These are phyloP conservation scores for Talaromyces trachyspermus DNA, from an alignment of 495 filamentous ascomycete species.

Conservation along the genomic window DNA sequence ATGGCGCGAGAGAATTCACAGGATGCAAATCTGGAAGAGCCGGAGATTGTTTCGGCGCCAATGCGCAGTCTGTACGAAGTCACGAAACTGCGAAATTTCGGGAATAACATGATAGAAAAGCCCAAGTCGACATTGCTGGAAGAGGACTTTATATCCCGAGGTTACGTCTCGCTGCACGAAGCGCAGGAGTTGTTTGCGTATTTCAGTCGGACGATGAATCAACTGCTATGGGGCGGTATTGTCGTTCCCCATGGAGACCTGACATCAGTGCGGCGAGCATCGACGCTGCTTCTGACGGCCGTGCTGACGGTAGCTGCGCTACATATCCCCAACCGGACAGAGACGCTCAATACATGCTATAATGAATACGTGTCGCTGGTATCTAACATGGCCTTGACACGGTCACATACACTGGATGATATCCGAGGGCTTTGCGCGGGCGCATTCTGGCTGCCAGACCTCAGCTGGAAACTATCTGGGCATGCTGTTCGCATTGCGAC, in stretches of 20 bases:
- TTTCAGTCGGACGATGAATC: conserved; percentile 46
- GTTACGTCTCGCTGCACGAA: conserved; percentile 40
- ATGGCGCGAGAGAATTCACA: conserved; percentile 47
- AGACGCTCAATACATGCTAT: conserved; percentile 44
- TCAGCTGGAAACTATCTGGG: conserved; percentile 49
- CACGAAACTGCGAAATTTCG: conserved; percentile 47
- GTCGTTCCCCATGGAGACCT: conserved; percentile 44
- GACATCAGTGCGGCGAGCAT: conserved; percentile 41
- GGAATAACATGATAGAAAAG: conserved; percentile 37
- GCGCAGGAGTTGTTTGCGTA: conserved; percentile 45
- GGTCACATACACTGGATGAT: conserved; percentile 43
- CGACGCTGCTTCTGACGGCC: conserved; percentile 41
- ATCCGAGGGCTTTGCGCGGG: conserved; percentile 45
- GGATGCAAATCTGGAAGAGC: conserved; percentile 41
- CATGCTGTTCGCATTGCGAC: conserved; percentile 49
- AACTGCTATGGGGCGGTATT: conserved; percentile 51
- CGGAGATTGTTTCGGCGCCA: conserved; percentile 44
- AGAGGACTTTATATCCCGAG: conserved; percentile 46
- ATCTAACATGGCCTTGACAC: conserved; percentile 44
- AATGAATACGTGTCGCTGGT: conserved; percentile 45
- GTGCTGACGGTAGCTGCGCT: conserved; percentile 47
- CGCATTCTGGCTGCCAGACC: conserved; percentile 46
- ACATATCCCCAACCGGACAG: conserved; percentile 43
- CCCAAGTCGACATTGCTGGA: conserved; percentile 40
- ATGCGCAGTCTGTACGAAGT: conserved; percentile 57